These are phyloP conservation scores for Aspergillus chevalieri DNA, from an alignment of 2,329 filamentous ascomycete genomes.

Conservation along the genomic window DNA sequence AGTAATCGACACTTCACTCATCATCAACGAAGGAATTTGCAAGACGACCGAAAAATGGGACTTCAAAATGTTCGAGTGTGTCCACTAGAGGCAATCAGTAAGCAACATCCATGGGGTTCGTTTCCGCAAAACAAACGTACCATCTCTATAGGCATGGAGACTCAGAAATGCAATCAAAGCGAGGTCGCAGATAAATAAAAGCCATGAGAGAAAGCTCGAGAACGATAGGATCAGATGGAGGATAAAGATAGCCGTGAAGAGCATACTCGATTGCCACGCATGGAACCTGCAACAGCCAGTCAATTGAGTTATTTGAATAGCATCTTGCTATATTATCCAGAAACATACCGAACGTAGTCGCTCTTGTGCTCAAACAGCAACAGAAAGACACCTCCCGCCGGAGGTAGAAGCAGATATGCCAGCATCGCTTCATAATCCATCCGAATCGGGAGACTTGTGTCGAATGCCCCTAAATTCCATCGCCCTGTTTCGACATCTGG, in stretches of 20 bases:
- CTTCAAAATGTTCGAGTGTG: conserved; percentile 65
- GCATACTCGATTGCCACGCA: conserved; percentile 84
- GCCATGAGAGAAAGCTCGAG: conserved; percentile 76
- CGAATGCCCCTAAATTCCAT: conserved; percentile 70
- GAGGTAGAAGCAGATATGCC: conserved; percentile 80
- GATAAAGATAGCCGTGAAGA: conserved; percentile 68
- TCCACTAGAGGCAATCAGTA: conserved; percentile 45
- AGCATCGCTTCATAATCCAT: conserved; percentile 86
- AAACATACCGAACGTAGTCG: conserved; percentile 78
- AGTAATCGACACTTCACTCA: conserved; percentile 48
- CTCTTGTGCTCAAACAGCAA: conserved; percentile 87
- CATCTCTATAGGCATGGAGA: conserved; percentile 76
- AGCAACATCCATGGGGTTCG: background rate
- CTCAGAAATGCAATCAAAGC: conserved; percentile 69
- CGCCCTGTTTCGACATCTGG: conserved; percentile 46
- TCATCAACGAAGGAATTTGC: conserved; percentile 89
- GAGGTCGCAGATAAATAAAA: conserved; percentile 71
- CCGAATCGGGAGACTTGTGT: conserved; percentile 79
- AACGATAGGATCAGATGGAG: conserved; percentile 82
- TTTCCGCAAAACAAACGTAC: conserved; percentile 41
- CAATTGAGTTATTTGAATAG: background rate
- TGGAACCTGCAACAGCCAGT: conserved; percentile 61
- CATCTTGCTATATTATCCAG: background rate
- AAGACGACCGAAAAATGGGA: conserved; percentile 77
- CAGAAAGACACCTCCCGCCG: conserved; percentile 75